Conservation (phyloP, 345 rosid genomes). For the Melastoma malabathricum region DNA sequence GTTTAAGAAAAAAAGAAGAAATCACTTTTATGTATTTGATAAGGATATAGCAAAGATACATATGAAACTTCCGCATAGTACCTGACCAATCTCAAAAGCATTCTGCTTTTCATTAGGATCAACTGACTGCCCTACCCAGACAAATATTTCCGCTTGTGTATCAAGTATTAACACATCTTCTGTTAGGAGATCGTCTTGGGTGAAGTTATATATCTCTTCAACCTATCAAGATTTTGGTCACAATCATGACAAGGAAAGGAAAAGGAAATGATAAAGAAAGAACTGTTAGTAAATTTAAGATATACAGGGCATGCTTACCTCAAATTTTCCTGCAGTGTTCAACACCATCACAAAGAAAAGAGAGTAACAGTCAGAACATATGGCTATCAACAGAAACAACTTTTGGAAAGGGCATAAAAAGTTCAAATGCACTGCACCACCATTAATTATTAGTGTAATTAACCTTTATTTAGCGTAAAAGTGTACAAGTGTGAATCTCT, state of each 20-base stretch:
- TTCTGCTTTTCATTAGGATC: slow-evolving; percentile 70
- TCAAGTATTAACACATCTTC: slow-evolving; percentile 88
- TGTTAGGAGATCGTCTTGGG: slow-evolving; percentile 88
- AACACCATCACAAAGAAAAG: slow-evolving; percentile 11
- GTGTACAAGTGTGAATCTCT: slow-evolving; percentile 89
- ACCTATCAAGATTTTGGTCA: slow-evolving; percentile 26
- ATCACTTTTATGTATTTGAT: too few species aligned
- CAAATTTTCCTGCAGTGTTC: slow-evolving; percentile 61
- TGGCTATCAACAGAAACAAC: neutral
- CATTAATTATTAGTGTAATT: neutral
- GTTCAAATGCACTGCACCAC: too few species aligned
- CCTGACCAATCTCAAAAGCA: slow-evolving; percentile 89
- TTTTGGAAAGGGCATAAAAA: too few species aligned
- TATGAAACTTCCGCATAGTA: slow-evolving; percentile 16
- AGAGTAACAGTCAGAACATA: slow-evolving; percentile 1
- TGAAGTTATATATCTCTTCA: slow-evolving; percentile 81
- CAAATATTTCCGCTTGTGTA: slow-evolving; percentile 85
- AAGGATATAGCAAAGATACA: too few species aligned
- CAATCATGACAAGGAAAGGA: slow-evolving; percentile 7
- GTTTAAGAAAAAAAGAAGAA: too few species aligned
- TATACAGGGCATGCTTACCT: slow-evolving; percentile 40
- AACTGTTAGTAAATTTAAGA: neutral
- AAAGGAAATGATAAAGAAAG: slow-evolving; percentile 4
- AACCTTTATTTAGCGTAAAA: slow-evolving; percentile 61
- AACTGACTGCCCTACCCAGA: slow-evolving; percentile 88